Conservation (phyloP, 257 asterid genomes). For the Misopates orontium region DNA sequence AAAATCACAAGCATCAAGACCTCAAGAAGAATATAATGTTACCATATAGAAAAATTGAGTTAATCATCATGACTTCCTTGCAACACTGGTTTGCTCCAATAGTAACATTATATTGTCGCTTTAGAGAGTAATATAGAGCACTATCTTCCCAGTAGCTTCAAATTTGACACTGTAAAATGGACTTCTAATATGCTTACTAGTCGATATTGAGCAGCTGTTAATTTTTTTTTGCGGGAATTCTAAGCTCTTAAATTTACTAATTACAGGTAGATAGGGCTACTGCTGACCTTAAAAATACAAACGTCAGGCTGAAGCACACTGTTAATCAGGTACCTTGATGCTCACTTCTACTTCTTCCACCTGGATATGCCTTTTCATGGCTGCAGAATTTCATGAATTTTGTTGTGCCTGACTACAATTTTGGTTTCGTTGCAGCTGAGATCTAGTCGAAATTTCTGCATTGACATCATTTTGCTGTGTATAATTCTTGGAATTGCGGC, state of each 20-base stretch:
- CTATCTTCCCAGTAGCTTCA: conserved; percentile 5
- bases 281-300: conserved; percentile 89
- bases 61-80: conserved; percentile 3
- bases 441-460: conserved; percentile 94
- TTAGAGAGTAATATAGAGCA: background rate
- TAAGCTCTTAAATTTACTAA: conserved; percentile 24
- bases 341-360: conserved; percentile 12
- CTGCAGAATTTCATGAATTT: background rate
- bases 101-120: conserved; percentile 18
- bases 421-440: conserved; percentile 66
- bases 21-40: background rate
- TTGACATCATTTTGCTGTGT: conserved; percentile 84
- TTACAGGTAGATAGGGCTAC: conserved; percentile 94
- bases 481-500: conserved; percentile 96
- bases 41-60: background rate
- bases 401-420: conserved; percentile 9
- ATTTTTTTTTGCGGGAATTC: conserved; percentile 3
- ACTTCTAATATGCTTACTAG: conserved; percentile 19
- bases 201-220: conserved; percentile 32
- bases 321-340: conserved; percentile 77
- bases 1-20: background rate
- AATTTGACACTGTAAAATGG: conserved; percentile 7
- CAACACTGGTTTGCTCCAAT: background rate
- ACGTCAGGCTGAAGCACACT: conserved; percentile 92
- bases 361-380: conserved; percentile 1